These are phyloP conservation scores for Euphorbia peplus DNA, from an alignment of 345 rosid species.

Conservation along the genomic window DNA sequence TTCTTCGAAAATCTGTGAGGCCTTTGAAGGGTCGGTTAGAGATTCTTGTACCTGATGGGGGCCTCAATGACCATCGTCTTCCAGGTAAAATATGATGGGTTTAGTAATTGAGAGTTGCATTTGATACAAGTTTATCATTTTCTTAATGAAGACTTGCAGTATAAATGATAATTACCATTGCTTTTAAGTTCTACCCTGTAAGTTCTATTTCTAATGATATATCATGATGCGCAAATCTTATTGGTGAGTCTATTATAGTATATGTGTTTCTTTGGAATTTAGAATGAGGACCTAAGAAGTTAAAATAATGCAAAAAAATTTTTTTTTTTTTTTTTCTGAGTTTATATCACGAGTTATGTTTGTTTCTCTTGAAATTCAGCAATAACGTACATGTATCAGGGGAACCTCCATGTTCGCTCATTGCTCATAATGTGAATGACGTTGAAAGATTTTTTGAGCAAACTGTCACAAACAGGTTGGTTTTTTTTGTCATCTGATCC, in stretches of 20 bases:
- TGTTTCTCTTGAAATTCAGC: conserved; percentile 10
- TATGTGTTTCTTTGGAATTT: not conserved
- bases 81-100: conserved; percentile 35
- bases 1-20: conserved; percentile 64
- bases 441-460: conserved; percentile 80
- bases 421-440: conserved; percentile 57
- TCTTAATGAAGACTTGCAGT: not conserved
- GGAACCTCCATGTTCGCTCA: conserved; percentile 77
- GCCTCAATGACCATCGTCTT: conserved; percentile 55
- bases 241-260: not conserved
- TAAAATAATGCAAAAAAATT: not conserved
- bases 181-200: not conserved
- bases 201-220: not conserved
- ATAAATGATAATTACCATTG: not conserved
- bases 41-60: conserved; percentile 73
- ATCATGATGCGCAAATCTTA: not conserved
- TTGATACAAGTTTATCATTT: not conserved
- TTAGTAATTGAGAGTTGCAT: not conserved
- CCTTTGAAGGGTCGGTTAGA: conserved; percentile 85
- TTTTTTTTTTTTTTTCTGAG: not conserved
- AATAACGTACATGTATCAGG: conserved; percentile 40
- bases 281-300: not conserved
- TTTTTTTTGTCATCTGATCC: conserved; percentile 16
- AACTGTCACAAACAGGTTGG: conserved; percentile 82
- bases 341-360: not conserved